Evolutionary conservation across 2,329 filamentous ascomycete genomes (phyloP), one percentile per base, ranked within the genome.

Genomic region (Fonsecaea multimorphosa): DNA sequence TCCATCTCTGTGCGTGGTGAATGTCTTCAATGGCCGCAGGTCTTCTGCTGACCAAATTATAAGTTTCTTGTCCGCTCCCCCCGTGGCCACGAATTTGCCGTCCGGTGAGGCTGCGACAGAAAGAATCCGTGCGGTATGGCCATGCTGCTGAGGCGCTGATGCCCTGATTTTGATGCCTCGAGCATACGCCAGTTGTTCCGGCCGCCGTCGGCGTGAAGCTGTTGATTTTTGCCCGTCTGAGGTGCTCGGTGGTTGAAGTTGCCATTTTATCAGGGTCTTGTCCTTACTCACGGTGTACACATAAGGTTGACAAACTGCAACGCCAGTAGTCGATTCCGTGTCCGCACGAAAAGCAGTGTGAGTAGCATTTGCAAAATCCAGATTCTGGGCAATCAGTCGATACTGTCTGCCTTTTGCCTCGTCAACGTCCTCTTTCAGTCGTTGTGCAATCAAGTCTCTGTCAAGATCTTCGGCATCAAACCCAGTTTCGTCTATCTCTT

Each of bases 401-500:
- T 97, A 98, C 57, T 97, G 85, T 72, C 90, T 90, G 64, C 95
- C 95, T 80, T 97, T 97, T 63, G 87, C 87, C 80, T 97, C 95
- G 59, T 95, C 88, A 51, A 95, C 91, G 76, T 98, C 95, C 79
- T 97, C 92, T 78, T 94, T 89, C 73, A 99, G 82, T 72, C 93
- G 84, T 77, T 96, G 91, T 49, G 94, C 93, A 73, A 99, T 93
- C 72, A 97, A 81, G 75, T 99, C 95, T 65, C 90, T 86, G 79
- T 98, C 95, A 65, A 99, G 91, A 60, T 98, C 92, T 72, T 90
- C 93, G 7, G 95, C 95, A 79, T 99, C 93, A 75, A 98, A 99
- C 44, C 93, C 95, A 60, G 85, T 85, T 70, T 92, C 90, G 72
- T 96, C 90, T 64, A 92, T 88, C 71, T 97, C 91, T 73, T 91